Percentiles rank a stretch among this genome's conserved stretches.
Conservation (phyloP, 345 rosid genomes). For the Zanthoxylum bungeanum region DNA sequence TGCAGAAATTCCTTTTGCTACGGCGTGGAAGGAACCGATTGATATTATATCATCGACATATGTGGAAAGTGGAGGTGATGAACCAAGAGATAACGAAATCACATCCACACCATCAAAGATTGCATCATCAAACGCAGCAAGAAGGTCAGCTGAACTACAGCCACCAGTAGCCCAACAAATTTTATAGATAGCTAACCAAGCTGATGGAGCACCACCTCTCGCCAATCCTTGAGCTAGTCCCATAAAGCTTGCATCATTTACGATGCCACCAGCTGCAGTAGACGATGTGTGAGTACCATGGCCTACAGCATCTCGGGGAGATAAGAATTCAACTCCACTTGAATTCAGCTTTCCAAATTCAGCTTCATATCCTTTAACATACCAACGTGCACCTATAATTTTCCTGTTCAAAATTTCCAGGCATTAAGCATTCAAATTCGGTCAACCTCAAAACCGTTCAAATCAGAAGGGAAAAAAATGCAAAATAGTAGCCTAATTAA, state of each 20-base stretch:
- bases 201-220: conserved; percentile 40
- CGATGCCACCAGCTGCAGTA: conserved; percentile 32
- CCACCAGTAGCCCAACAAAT: conserved; percentile 42
- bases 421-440: conserved; percentile 6
- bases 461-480: not conserved
- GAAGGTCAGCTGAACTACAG: conserved; percentile 41
- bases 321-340: conserved; percentile 30
- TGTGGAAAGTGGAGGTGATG: conserved; percentile 25
- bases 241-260: conserved; percentile 28
- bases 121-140: conserved; percentile 49
- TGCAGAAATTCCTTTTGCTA: conserved; percentile 31
- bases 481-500: not conserved
- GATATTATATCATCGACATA: conserved; percentile 24
- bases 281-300: conserved; percentile 48
- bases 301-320: conserved; percentile 35
- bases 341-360: conserved; percentile 31
- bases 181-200: conserved; percentile 39
- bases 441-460: not conserved
- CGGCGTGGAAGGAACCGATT: conserved; percentile 40
- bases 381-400: conserved; percentile 48
- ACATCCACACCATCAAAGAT: conserved; percentile 43
- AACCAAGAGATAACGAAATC: conserved; percentile 39
- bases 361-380: conserved; percentile 45
- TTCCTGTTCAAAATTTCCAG: conserved; percentile 26
- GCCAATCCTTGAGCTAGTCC: conserved; percentile 44